Percentiles rank a stretch among this genome's conserved stretches.
These are phyloP conservation scores for Ogataea degrootiae DNA, from an alignment of 805 yeast genomes.

Conservation along the genomic window DNA sequence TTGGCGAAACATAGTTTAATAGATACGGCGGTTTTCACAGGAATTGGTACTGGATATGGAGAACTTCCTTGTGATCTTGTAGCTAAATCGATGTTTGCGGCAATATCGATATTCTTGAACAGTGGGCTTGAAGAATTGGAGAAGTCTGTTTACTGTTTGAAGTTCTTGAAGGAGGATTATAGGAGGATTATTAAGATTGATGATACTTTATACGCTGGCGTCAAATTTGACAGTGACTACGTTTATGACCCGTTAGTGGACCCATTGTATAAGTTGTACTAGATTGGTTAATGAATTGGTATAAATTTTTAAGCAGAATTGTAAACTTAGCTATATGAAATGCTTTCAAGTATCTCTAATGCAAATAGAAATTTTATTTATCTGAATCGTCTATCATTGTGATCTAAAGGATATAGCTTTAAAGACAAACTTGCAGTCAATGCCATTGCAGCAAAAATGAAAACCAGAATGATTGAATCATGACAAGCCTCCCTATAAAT, in stretches of 20 bases:
- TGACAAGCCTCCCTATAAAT: conserved; percentile 25
- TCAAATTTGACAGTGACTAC: not conserved
- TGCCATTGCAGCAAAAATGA: conserved; percentile 23
- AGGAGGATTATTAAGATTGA: conserved; percentile 8
- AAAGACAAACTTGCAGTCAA: conserved; percentile 20
- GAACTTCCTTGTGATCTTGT: conserved; percentile 28
- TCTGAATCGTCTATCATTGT: conserved; percentile 2
- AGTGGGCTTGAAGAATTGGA: conserved; percentile 10
- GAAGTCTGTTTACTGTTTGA: conserved; percentile 20
- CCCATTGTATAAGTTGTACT: conserved; percentile 11
- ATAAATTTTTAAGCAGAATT: not conserved
- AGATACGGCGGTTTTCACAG: conserved; percentile 30
- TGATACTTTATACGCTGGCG: conserved; percentile 3
- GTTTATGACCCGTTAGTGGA: conserved; percentile 13
- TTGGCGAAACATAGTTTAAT: conserved; percentile 16
- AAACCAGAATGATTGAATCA: conserved; percentile 21
- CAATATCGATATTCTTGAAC: conserved; percentile 26
- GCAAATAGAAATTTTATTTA: too few relatives aligned
- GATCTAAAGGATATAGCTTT: conserved; percentile 13
- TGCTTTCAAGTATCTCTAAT: too few relatives aligned
- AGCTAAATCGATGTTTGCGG: conserved; percentile 33
- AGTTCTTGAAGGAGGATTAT: conserved; percentile 24
- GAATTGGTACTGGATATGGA: conserved; percentile 39
- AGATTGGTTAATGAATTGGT: not conserved
- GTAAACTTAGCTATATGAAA: too few relatives aligned